Base-by-base conservation (phyloP, 2,329 filamentous ascomycete species). In the Fusarium tanahbumbuense region DNA sequence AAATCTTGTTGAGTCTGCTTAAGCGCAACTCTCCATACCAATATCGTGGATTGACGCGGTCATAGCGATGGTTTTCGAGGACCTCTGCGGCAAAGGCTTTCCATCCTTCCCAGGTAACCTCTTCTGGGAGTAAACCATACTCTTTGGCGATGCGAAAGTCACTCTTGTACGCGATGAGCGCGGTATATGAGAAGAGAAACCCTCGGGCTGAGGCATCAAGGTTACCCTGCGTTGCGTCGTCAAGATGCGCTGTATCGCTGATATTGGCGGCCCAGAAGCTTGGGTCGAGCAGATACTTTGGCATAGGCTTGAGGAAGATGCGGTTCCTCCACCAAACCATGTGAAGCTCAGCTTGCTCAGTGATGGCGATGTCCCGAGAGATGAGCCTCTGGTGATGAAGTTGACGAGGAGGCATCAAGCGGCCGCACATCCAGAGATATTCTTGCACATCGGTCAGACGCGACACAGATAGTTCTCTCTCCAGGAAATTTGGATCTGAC, bases 1-100 rank as follows among this genome's bases (percentile, higher is more conserved):
- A 70, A 28, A 70, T 27, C n/a, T 70, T 70, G 74, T 87, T 80
- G 48, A 82, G 75, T 0, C 80, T 78, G 56, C 76, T 74, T 18
- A 82, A 66, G 6, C 81, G 78, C 15, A 85, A 78, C 74, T 85
- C 83, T 20, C 80, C 82, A 56, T 80, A 81, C 47, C 72, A 54
- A 64, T 82, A 85, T 3, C 81, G 81, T 40, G 45, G 61, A 59
- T 83, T 73, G 34, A 83, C 70, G 3, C 71, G 47, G n/a, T 55
- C 53, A 7, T 78, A 70, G 32, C 82, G 78, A 50, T 75, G 70
- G 34, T 73, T 65, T 18, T 70, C 66, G 6, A 71, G 56, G 13
- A 84, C 67, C 30, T 74, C 53, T 11, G 72, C 60, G 2, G 70
- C 42, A 4, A 75, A 44, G 8, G 28, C 27, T 22, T 77, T 79